Base-by-base conservation (phyloP, 768 basidiomycete genomes). In the Lactifluus piperatus region DNA sequence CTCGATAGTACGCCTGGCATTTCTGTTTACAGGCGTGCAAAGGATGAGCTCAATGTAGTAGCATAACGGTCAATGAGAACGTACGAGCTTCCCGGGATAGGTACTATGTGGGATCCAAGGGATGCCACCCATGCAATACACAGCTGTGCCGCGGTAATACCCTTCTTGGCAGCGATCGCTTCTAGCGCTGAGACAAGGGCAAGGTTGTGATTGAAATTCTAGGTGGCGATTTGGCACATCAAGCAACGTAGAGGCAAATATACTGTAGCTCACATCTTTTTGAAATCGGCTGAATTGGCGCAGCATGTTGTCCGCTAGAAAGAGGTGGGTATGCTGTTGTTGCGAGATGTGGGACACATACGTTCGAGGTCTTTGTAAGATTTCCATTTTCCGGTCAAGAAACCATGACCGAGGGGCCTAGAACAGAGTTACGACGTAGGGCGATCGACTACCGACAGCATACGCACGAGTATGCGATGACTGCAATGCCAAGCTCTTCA, bases 391-490 rank as follows among this genome's bases (percentile, higher is more conserved):
- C 82, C 81, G 0, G 79, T 77, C 26, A 84, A 68, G 67, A 83
- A 74, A 2, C 82, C 81, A 20, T 74, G 71, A 7, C 82, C 81
- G 1, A 83, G 74, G 0, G 82, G 81, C 8, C 63, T 64, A 51
- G 9, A 47, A 34, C 5, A 24, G 20, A 6, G 22, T 50, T n/a
- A 11, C 16, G 5, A 46, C 26, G 24, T 41, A n/a, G 27, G 11
- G 13, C 5, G 18, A 27, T 14, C 10, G 11, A 27, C 11, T 1
- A 4, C 14, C 27, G 26, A 43, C 6, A 16, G 34, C 24, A 5
- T 7, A 55, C 54, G 32, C 47, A 64, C 51, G 82, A 80, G 66
- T 86, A 86, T 32, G 79, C 84, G 16, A 80, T 70, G 41, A 86
- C 76, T 7, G 82, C 72, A 50, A 85, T 74, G 2, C 77, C 78